phyloP scores from a whole-genome alignment of 495 filamentous ascomycete genomes.

The Massariosphaeria phaeospora region DNA sequence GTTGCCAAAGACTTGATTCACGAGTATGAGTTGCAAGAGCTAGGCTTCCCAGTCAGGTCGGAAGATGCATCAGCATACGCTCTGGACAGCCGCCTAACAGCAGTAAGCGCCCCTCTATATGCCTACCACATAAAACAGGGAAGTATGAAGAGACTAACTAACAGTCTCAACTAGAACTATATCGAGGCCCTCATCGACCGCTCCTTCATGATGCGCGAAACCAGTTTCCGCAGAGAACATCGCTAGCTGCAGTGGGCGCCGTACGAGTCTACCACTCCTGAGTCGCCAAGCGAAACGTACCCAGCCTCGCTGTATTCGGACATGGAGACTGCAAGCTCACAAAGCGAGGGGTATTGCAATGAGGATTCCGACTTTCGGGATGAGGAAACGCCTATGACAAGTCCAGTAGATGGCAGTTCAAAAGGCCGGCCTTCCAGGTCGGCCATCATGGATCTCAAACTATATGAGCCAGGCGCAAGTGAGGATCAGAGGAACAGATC shows the following conservation, averaged over 20 bases:
- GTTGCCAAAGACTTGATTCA: background rate
- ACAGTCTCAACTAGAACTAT: conserved; percentile 1
- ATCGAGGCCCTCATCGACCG: conserved; percentile 13
- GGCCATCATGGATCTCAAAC: no score
- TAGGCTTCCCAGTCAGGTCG: conserved; percentile 1
- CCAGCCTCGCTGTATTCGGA: background rate
- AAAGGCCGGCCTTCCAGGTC: no score
- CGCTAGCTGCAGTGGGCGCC: background rate
- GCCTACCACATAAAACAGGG: background rate
- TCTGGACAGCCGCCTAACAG: conserved; percentile 1
- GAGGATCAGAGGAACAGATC: no score
- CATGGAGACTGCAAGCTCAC: background rate
- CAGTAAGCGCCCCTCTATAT: background rate
- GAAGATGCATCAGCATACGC: background rate
- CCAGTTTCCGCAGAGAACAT: conserved; percentile 5
- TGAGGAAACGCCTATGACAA: background rate
- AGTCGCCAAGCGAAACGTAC: background rate
- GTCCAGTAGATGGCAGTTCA: no score
- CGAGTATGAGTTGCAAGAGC: conserved; percentile 2
- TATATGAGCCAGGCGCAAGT: no score
- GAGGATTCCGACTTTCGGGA: background rate
- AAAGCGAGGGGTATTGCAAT: background rate
- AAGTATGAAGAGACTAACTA: background rate
- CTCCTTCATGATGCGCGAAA: conserved; percentile 14
- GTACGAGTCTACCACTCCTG: background rate